A percentile compares a stretch with the other conserved stretches of the same genome.
Conservation (phyloP, 192 early-diverging fungal species). For the Phlyctochytrium arcticum region DNA sequence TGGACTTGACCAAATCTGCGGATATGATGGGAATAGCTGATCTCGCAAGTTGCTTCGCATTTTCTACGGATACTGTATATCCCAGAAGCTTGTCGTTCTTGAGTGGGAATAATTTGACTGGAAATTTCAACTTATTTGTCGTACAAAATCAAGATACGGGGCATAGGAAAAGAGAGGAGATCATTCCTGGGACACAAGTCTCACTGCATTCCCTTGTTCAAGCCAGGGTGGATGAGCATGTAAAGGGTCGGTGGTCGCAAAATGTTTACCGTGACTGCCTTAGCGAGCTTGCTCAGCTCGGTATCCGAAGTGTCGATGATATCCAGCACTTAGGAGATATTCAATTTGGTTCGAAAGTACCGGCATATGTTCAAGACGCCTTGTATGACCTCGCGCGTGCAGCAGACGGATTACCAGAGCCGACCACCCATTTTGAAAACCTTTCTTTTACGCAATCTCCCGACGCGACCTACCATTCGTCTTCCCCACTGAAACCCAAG, state of each 20-base stretch:
- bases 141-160: too few species aligned
- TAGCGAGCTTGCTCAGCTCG: not conserved
- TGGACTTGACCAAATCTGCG: too few species aligned
- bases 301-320: slow-evolving; percentile 9
- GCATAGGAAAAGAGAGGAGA: too few species aligned
- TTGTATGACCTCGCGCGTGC: not conserved
- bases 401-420: not conserved
- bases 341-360: not conserved
- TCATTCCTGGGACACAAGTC: too few species aligned
- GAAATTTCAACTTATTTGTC: not conserved
- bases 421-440: not conserved
- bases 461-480: not conserved
- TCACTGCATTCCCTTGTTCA: slow-evolving; percentile 4
- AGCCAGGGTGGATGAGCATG: not conserved
- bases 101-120: slow-evolving; percentile 8
- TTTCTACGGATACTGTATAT: too few species aligned
- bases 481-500: slow-evolving; percentile 12
- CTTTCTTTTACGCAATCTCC: not conserved
- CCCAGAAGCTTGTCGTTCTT: not conserved
- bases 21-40: too few species aligned
- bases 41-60: too few species aligned
- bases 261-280: slow-evolving; percentile 19
- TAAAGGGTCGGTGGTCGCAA: slow-evolving; percentile 13
- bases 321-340: not conserved
- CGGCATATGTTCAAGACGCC: slow-evolving; percentile 18